These are phyloP conservation scores for Salix viminalis DNA, from an alignment of 345 rosid species.

Conservation along the genomic window DNA sequence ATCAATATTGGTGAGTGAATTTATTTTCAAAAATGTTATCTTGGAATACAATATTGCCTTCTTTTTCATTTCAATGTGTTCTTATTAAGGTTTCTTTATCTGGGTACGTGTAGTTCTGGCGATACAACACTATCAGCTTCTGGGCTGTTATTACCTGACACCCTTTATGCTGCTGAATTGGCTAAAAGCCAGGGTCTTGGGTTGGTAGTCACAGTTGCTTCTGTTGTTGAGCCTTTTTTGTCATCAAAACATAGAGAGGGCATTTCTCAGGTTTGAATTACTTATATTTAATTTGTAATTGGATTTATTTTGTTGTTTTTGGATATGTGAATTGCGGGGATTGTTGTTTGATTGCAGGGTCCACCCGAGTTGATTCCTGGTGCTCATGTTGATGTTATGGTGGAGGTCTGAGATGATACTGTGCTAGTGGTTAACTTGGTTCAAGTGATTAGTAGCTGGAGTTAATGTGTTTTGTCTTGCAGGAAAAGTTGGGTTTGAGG, in stretches of 20 bases:
- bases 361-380: constrained; percentile 65
- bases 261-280: constrained; percentile 44
- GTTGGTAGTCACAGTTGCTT: constrained; percentile 72
- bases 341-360: constrained; percentile 42
- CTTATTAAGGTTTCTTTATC: background rate
- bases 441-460: constrained; percentile 10
- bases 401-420: constrained; percentile 50
- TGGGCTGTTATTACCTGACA: constrained; percentile 61
- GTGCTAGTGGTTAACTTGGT: constrained; percentile 8
- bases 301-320: background rate
- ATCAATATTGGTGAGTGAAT: constrained; percentile 62
- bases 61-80: background rate
- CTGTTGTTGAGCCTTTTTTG: constrained; percentile 78
- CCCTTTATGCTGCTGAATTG: constrained; percentile 36
- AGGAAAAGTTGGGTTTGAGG: constrained; percentile 37
- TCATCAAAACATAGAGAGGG: constrained; percentile 37
- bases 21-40: background rate
- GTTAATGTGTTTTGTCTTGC: constrained; percentile 23
- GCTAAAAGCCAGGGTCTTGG: constrained; percentile 31
- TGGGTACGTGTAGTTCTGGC: constrained; percentile 54
- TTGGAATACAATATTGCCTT: background rate
- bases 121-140: constrained; percentile 84
- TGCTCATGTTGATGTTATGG: constrained; percentile 65
- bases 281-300: background rate
- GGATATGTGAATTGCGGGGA: constrained; percentile 2